phyloP scores from a whole-genome alignment of 495 filamentous ascomycete species.

The Aspergillus cavernicola region DNA sequence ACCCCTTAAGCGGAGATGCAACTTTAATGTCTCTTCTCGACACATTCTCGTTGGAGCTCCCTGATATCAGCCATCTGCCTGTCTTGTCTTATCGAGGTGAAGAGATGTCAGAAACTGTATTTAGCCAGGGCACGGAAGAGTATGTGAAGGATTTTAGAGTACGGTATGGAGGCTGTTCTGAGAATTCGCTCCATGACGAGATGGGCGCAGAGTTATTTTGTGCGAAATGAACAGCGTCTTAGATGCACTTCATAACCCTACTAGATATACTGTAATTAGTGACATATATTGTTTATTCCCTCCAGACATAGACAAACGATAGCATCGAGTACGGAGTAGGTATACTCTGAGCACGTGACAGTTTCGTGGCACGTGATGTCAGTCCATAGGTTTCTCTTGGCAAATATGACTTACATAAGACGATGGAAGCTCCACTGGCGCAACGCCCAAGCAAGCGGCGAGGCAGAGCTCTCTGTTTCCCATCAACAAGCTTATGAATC shows the following conservation, averaged over 20 bases:
- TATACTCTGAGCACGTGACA: too few relatives aligned
- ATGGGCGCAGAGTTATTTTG: conserved; percentile 33
- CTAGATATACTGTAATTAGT: not conserved
- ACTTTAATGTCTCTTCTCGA: conserved; percentile 34
- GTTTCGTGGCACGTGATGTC: conserved; percentile 9
- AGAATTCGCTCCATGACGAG: conserved; percentile 10
- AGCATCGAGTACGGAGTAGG: too few relatives aligned
- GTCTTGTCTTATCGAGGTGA: conserved; percentile 37
- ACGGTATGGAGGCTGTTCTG: conserved; percentile 33
- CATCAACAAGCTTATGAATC: conserved; percentile 42
- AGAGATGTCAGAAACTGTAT: conserved; percentile 12
- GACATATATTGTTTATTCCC: too few relatives aligned
- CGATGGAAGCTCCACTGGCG: conserved; percentile 37
- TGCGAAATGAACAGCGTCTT: not conserved
- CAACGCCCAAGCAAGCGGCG: conserved; percentile 26
- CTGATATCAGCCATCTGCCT: conserved; percentile 30
- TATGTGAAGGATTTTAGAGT: conserved; percentile 34
- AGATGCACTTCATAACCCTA: not conserved
- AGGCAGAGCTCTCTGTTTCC: conserved; percentile 34
- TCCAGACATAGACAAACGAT: too few relatives aligned
- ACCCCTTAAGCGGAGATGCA: conserved; percentile 15
- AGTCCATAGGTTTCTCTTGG: conserved; percentile 10
- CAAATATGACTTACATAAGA: conserved; percentile 37
- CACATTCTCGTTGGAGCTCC: conserved; percentile 30
- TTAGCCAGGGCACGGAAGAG: conserved; percentile 19